Evolutionary conservation across 163 green algal genomes (phyloP).

Genomic region (Scenedesmus sp.): DNA sequence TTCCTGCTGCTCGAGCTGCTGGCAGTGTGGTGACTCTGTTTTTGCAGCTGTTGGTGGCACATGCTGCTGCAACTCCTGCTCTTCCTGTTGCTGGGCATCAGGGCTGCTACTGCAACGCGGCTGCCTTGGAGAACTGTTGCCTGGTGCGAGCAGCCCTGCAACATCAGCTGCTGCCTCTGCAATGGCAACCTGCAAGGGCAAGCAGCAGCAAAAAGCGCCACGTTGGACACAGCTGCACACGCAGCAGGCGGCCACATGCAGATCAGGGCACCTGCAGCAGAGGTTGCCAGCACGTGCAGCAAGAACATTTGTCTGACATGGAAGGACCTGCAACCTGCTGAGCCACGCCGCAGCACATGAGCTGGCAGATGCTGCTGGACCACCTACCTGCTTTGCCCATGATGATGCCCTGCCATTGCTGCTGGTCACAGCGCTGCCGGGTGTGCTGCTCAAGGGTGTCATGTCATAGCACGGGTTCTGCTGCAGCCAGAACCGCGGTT

Average conservation of each 20-base stretch:
- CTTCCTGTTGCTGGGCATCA: background rate
- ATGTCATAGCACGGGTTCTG: constrained; percentile 52
- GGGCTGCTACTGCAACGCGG: background rate
- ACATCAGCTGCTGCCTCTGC: background rate
- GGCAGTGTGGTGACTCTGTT: background rate
- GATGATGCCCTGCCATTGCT: background rate
- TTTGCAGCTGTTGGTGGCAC: no score
- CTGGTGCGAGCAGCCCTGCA: background rate
- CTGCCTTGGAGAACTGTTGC: background rate
- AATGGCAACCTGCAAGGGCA: background rate
- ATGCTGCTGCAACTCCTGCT: constrained; percentile 14
- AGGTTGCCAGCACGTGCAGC: background rate
- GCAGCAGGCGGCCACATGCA: background rate
- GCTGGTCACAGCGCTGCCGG: constrained; percentile 20
- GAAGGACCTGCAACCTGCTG: background rate
- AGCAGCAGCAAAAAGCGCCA: background rate
- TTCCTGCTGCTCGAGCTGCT: background rate
- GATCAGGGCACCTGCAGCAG: background rate
- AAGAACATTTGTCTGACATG: background rate
- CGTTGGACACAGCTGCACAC: background rate
- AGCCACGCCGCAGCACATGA: background rate
- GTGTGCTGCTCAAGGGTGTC: constrained; percentile 36
- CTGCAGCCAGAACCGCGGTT: constrained; percentile 1
- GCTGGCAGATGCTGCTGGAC: background rate
- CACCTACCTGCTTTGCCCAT: background rate